Conservation (phyloP, 2,329 filamentous ascomycete species). For the Biscogniauxia marginata region DNA sequence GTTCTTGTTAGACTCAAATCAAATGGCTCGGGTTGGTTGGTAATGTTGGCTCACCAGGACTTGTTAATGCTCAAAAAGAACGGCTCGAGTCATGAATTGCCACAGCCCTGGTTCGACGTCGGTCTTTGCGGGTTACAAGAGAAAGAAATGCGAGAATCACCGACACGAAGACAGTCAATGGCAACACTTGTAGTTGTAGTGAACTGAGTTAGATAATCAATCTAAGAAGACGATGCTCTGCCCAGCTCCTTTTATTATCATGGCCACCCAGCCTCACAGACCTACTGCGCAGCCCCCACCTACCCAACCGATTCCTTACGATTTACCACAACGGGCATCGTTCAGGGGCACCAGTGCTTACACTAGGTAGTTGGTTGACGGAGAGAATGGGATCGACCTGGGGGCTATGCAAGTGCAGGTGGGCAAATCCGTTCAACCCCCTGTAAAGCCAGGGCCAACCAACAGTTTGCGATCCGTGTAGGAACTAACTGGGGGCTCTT, state of each 20-base stretch:
- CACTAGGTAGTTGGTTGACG: not conserved
- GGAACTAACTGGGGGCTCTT: not conserved
- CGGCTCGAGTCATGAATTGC: no score
- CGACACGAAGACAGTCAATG: no score
- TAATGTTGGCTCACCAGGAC: no score
- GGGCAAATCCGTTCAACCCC: not conserved
- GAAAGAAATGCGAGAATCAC: no score
- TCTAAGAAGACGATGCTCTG: no score
- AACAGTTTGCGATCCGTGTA: no score
- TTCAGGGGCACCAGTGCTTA: not conserved
- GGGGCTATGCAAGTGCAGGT: not conserved
- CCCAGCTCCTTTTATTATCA: not conserved
- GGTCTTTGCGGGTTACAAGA: no score
- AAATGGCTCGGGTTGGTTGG: not conserved
- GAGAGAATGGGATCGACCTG: not conserved
- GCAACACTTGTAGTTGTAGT: no score
- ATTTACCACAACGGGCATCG: not conserved
- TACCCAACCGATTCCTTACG: not conserved
- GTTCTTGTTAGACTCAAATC: not conserved
- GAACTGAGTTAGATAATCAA: no score
- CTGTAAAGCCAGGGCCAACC: not conserved
- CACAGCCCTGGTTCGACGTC: no score
- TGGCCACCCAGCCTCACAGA: not conserved
- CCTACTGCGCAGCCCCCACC: not conserved
- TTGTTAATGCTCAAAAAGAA: no score